Conservation (phyloP, 306 rosid genomes). For the Pyrus communis region DNA sequence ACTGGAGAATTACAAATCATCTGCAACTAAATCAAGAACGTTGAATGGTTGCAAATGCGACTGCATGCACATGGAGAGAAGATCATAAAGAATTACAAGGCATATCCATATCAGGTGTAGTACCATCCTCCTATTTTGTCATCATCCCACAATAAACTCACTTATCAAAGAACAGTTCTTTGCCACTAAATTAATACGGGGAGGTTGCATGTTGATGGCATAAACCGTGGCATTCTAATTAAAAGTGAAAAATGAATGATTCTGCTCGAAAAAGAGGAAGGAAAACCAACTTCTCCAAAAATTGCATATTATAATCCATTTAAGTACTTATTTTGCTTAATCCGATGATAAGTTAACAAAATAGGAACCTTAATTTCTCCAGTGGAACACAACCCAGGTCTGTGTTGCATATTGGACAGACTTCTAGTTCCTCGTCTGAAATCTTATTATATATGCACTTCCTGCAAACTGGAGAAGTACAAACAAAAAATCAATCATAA, state of each 20-base stretch:
- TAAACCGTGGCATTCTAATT: not conserved
- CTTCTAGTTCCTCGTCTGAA: conserved; percentile 46
- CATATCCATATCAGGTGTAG: not conserved
- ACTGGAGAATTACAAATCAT: not conserved
- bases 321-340: not conserved
- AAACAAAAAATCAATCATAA: conserved; percentile 6
- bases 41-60: not conserved
- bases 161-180: not conserved
- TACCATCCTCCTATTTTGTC: not conserved
- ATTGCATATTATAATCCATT: not conserved
- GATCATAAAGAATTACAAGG: not conserved
- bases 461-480: conserved; percentile 73
- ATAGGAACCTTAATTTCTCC: conserved; percentile 55
- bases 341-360: not conserved
- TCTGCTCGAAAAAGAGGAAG: not conserved
- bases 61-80: not conserved
- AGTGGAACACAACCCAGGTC: conserved; percentile 59
- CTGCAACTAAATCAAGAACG: not conserved
- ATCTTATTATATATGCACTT: conserved; percentile 64
- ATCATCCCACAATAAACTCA: not conserved
- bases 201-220: not conserved
- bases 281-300: not conserved
- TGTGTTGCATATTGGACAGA: conserved; percentile 63
- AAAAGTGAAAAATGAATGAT: not conserved
- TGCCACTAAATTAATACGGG: not conserved